These are phyloP conservation scores for Kuraishia capsulata DNA, from an alignment of 805 yeast species.

Conservation along the genomic window DNA sequence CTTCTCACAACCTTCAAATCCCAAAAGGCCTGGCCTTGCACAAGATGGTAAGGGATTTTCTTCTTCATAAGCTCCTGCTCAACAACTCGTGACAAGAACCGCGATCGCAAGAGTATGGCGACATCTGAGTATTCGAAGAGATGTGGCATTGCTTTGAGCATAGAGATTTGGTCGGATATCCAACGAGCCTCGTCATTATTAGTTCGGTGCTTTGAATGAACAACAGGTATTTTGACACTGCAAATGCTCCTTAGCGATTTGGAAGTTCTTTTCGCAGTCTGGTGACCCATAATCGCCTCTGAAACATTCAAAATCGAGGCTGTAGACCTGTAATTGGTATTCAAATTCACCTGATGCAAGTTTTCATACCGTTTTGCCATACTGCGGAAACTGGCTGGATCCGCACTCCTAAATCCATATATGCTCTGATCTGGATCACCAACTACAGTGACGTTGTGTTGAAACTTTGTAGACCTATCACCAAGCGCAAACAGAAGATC, in stretches of 20 bases:
- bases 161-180: slow-evolving; percentile 46
- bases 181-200: slow-evolving; percentile 48
- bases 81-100: slow-evolving; percentile 48
- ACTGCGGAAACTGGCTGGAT: slow-evolving; percentile 50
- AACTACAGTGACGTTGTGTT: slow-evolving; percentile 67
- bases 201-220: slow-evolving; percentile 28
- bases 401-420: slow-evolving; percentile 81
- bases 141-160: slow-evolving; percentile 34
- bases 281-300: slow-evolving; percentile 56
- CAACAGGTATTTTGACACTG: slow-evolving; percentile 34
- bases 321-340: slow-evolving; percentile 78
- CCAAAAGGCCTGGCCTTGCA: slow-evolving; percentile 77
- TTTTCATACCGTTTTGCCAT: slow-evolving; percentile 32
- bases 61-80: slow-evolving; percentile 52
- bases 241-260: slow-evolving; percentile 40
- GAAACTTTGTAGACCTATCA: slow-evolving; percentile 22
- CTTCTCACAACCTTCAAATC: slow-evolving; percentile 59
- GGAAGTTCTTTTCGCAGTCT: slow-evolving; percentile 29
- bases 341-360: slow-evolving; percentile 30
- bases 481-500: slow-evolving; percentile 46
- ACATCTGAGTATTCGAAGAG: slow-evolving; percentile 49
- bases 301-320: slow-evolving; percentile 54
- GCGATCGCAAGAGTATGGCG: slow-evolving; percentile 63
- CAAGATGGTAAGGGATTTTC: slow-evolving; percentile 55
- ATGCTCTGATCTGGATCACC: slow-evolving; percentile 98